These are phyloP conservation scores for Cymbidium sinense DNA, from an alignment of 106 monocot species.

Conservation along the genomic window DNA sequence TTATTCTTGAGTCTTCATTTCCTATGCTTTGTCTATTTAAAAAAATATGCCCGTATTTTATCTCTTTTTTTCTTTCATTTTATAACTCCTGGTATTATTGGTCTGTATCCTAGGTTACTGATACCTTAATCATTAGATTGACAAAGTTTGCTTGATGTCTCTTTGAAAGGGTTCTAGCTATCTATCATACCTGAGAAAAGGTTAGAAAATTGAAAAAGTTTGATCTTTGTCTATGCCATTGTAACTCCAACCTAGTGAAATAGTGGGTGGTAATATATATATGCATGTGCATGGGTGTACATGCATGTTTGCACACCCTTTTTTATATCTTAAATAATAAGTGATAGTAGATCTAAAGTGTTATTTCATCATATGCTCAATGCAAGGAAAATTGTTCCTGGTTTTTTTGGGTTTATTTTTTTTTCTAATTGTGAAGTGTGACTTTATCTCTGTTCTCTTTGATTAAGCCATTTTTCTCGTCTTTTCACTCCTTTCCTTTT, in stretches of 20 bases:
- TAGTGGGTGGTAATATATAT: neutral
- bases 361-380: neutral
- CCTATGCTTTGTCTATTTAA: neutral
- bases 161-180: neutral
- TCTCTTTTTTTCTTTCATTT: neutral
- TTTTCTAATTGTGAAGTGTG: neutral
- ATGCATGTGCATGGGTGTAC: neutral
- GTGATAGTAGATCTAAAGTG: neutral
- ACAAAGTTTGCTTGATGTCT: neutral
- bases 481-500: conserved; percentile 11
- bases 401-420: neutral
- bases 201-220: neutral
- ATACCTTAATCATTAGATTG: neutral
- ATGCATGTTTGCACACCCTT: neutral
- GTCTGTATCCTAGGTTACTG: neutral
- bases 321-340: neutral
- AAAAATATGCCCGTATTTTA: neutral
- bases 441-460: neutral
- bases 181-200: neutral
- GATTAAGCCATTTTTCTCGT: neutral
- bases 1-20: neutral
- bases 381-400: neutral
- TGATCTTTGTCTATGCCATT: neutral
- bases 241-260: no score
- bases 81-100: neutral